phyloP scores from a whole-genome alignment of 495 filamentous ascomycete genomes.

The Pyrenula massariospora region DNA sequence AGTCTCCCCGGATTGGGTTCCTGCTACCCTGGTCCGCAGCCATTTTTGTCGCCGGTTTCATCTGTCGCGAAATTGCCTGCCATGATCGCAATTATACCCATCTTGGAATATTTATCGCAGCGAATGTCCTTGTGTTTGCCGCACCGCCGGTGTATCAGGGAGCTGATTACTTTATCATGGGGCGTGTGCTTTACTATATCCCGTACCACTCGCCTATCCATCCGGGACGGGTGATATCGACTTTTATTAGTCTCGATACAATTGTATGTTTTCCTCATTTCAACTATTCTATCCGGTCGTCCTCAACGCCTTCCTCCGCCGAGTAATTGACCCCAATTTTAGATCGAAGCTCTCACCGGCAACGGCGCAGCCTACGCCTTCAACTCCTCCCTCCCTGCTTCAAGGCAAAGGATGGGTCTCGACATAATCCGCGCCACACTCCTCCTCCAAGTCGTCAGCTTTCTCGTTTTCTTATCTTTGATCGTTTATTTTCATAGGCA shows the following conservation, averaged over 20 bases:
- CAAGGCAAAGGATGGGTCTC: slow-evolving; percentile 39
- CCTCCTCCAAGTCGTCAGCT: slow-evolving; percentile 54
- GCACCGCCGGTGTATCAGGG: slow-evolving; percentile 65
- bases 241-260: slow-evolving; percentile 54
- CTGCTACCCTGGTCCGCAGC: slow-evolving; percentile 39
- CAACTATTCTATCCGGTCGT: no score
- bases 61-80: slow-evolving; percentile 26
- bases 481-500: slow-evolving; percentile 47
- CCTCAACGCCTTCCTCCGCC: no score
- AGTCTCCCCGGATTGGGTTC: slow-evolving; percentile 39
- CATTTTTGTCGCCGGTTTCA: slow-evolving; percentile 46
- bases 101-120: slow-evolving; percentile 44
- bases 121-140: slow-evolving; percentile 46
- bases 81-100: slow-evolving; percentile 26
- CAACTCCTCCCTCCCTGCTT: slow-evolving; percentile 28
- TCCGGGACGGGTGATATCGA: slow-evolving; percentile 62
- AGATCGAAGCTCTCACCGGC: slow-evolving; percentile 58
- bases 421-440: slow-evolving; percentile 54
- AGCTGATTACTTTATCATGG: slow-evolving; percentile 65
- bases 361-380: slow-evolving; percentile 53
- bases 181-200: slow-evolving; percentile 66
- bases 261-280: no score
- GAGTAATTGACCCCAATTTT: no score
- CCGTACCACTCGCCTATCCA: slow-evolving; percentile 69
- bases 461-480: slow-evolving; percentile 47